phyloP scores from a whole-genome alignment of 176 grass and related monocot genomes.

The Pontederia paniculata region DNA sequence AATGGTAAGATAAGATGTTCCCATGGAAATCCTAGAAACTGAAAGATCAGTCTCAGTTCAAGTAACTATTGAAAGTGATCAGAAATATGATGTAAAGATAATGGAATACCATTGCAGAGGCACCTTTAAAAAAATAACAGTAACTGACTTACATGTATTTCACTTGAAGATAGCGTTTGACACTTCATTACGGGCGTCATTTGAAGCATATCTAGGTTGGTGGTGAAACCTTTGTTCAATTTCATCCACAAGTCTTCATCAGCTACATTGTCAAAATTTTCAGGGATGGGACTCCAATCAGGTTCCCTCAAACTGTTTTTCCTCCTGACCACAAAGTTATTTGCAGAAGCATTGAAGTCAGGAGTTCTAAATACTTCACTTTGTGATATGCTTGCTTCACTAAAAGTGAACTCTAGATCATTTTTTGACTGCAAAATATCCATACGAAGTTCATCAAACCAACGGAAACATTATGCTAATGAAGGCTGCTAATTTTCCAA shows the following conservation, averaged over 20 bases:
- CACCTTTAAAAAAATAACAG: not conserved
- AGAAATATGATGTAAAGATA: not conserved
- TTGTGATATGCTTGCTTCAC: constrained; percentile 25
- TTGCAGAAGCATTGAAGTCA: constrained; percentile 34
- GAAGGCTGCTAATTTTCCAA: not conserved
- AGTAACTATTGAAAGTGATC: not conserved
- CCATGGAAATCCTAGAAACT: too few relatives aligned
- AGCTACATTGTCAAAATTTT: constrained; percentile 41
- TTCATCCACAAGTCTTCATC: constrained; percentile 62
- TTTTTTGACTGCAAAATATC: constrained; percentile 3
- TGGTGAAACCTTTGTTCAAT: constrained; percentile 69
- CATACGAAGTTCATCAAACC: not conserved
- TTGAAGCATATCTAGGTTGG: constrained; percentile 67
- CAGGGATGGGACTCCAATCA: constrained; percentile 53
- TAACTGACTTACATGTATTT: constrained; percentile 34
- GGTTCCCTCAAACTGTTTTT: constrained; percentile 35
- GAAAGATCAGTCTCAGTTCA: not conserved
- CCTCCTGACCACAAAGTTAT: constrained; percentile 46
- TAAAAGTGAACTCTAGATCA: not conserved
- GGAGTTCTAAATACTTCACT: constrained; percentile 55
- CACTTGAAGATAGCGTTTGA: constrained; percentile 13
- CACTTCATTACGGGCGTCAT: constrained; percentile 50
- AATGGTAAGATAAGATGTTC: too few relatives aligned
- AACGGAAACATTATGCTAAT: not conserved
- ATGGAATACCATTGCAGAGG: too few relatives aligned